Conservation (phyloP, 352 stramenopile genomes). For the Pythium aristosporum region DNA sequence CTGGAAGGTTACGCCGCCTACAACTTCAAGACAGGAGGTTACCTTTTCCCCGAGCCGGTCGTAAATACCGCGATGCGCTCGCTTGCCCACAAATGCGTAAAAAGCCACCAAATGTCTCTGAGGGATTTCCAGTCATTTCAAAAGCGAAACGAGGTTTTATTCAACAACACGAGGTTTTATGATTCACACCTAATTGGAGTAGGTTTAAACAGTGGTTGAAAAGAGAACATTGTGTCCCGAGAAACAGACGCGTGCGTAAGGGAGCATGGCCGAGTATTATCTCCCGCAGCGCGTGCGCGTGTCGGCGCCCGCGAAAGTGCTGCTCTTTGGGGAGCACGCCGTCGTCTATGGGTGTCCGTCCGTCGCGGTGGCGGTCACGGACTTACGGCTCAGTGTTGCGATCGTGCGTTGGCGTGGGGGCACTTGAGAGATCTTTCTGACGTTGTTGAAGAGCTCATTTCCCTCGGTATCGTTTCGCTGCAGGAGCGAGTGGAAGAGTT, state of each 20-base stretch:
- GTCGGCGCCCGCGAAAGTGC: slow-evolving; percentile 86
- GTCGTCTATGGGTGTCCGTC: slow-evolving; percentile 87
- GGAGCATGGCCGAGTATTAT: slow-evolving; percentile 7
- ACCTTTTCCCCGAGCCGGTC: neutral
- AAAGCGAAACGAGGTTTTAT: neutral
- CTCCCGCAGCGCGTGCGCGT: slow-evolving; percentile 36
- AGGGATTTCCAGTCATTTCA: neutral
- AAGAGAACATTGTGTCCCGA: neutral
- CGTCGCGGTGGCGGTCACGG: slow-evolving; percentile 77
- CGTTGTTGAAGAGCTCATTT: neutral
- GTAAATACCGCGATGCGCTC: slow-evolving; percentile 1
- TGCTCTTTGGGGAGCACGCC: slow-evolving; percentile 89
- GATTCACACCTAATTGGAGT: neutral
- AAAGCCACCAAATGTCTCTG: neutral
- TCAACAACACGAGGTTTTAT: neutral
- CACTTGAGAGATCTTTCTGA: neutral
- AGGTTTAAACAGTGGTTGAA: slow-evolving; percentile 12
- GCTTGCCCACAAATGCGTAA: neutral
- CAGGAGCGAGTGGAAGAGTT: slow-evolving; percentile 20
- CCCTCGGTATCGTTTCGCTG: neutral
- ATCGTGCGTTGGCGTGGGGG: slow-evolving; percentile 54
- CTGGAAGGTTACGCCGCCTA: no score
- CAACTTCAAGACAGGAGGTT: neutral
- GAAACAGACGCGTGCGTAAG: neutral
- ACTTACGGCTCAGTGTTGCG: slow-evolving; percentile 75